A percentile compares a stretch with the other conserved stretches of the same genome.
Conservation (phyloP, 2,329 filamentous ascomycete genomes). For the Pezicula radicicola region DNA sequence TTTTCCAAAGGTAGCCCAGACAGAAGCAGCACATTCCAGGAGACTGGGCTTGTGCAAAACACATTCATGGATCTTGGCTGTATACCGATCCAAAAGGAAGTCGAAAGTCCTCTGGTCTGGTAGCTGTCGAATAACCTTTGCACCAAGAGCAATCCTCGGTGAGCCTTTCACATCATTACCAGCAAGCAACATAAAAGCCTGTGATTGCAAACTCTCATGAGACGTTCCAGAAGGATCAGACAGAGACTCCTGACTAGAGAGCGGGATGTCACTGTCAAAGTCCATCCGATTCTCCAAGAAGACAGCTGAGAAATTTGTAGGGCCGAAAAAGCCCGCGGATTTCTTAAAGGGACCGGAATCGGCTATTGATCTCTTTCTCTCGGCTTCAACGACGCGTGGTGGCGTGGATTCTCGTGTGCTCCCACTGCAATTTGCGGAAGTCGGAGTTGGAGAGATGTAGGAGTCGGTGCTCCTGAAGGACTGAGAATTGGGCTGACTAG, state of each 20-base stretch:
- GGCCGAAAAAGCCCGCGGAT: slow-evolving; percentile 18
- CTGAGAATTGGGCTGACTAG: not conserved
- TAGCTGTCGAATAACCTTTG: slow-evolving; percentile 20
- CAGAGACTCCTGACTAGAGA: slow-evolving; percentile 18
- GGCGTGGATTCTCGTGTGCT: too few relatives aligned
- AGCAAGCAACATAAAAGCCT: slow-evolving; percentile 25
- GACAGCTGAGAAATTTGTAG: slow-evolving; percentile 28
- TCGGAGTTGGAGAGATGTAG: slow-evolving; percentile 1
- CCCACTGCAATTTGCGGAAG: not conserved
- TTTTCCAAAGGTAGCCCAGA: slow-evolving; percentile 21
- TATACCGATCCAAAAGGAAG: slow-evolving; percentile 21
- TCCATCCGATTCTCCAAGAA: slow-evolving; percentile 25
- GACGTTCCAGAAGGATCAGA: slow-evolving; percentile 10
- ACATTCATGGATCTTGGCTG: slow-evolving; percentile 14
- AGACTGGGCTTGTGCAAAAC: slow-evolving; percentile 12
- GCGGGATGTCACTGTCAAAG: slow-evolving; percentile 17
- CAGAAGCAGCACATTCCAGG: slow-evolving; percentile 12
- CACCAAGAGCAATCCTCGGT: slow-evolving; percentile 21
- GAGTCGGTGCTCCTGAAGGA: not conserved
- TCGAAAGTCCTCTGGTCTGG: slow-evolving; percentile 23
- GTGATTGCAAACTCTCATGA: slow-evolving; percentile 21
- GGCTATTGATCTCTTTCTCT: slow-evolving; percentile 6
- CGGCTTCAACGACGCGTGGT: not conserved
- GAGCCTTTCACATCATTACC: slow-evolving; percentile 14
- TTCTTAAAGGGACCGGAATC: slow-evolving; percentile 16